These are phyloP conservation scores for Diaporthe sp. DNA, from an alignment of 2,329 filamentous ascomycete species.

Conservation along the genomic window DNA sequence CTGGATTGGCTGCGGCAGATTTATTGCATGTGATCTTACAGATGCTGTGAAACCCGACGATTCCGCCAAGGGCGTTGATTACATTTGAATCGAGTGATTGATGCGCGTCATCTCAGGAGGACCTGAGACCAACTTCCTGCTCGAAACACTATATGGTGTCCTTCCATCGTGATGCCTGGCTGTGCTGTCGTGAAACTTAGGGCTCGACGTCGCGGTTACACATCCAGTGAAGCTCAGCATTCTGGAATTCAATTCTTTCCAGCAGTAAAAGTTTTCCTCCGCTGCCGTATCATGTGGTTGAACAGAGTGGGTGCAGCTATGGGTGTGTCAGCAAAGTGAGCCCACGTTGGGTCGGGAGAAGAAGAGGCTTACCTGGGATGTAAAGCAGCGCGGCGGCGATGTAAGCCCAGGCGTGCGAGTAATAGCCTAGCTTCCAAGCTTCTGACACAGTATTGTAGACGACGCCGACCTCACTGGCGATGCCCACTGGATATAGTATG, in stretches of 20 bases:
- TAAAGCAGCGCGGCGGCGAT: constrained; percentile 29
- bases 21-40: neutral
- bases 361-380: constrained; percentile 28
- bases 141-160: neutral
- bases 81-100: neutral
- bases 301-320: constrained; percentile 32
- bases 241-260: neutral
- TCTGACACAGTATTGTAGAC: constrained; percentile 24
- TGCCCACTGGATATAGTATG: constrained; percentile 31
- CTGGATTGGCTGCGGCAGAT: neutral
- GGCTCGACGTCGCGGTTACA: neutral
- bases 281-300: constrained; percentile 32
- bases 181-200: neutral
- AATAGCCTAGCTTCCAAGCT: neutral
- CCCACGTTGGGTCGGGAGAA: neutral
- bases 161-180: neutral
- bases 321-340: neutral
- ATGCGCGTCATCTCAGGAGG: neutral
- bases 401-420: constrained; percentile 25
- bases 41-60: neutral
- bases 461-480: constrained; percentile 29
- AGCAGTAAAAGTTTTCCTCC: constrained; percentile 28
- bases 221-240: neutral
- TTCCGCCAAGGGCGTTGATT: neutral
- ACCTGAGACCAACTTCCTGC: too few species aligned